phyloP scores from a whole-genome alignment of 2,329 filamentous ascomycete genomes.

The Dothideomycetes sp. region DNA sequence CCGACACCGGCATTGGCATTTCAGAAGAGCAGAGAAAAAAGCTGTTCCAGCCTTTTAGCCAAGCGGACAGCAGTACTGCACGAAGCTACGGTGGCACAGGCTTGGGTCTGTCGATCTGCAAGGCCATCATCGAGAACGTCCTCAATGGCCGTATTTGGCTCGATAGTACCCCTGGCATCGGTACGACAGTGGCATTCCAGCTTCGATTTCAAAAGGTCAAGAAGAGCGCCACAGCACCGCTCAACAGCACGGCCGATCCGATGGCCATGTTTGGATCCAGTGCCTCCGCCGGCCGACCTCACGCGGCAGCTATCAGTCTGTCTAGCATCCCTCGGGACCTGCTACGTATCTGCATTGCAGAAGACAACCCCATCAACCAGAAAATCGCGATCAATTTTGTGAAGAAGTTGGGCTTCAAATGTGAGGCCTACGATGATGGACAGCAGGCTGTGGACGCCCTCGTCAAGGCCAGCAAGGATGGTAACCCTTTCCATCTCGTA shows the following conservation, averaged over 20 bases:
- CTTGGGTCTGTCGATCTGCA: constrained; percentile 85
- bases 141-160: constrained; percentile 79
- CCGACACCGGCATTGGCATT: constrained; percentile 87
- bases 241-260: constrained; percentile 39
- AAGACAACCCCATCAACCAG: constrained; percentile 92
- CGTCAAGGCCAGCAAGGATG: constrained; percentile 58
- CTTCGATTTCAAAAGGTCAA: constrained; percentile 77
- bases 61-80: constrained; percentile 83
- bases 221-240: constrained; percentile 13
- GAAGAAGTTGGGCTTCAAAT: constrained; percentile 71
- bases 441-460: constrained; percentile 78
- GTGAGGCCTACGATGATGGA: constrained; percentile 84
- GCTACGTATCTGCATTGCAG: constrained; percentile 81
- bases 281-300: constrained; percentile 32
- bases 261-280: constrained; percentile 42
- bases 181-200: constrained; percentile 67
- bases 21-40: constrained; percentile 71
- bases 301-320: constrained; percentile 45
- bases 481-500: constrained; percentile 74
- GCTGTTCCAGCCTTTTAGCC: constrained; percentile 84
- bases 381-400: constrained; percentile 90
- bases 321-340: constrained; percentile 64
- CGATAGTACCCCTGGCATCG: constrained; percentile 61
- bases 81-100: constrained; percentile 87
- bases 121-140: constrained; percentile 84